Percentiles rank a stretch among this genome's conserved stretches.
These are phyloP conservation scores for Asclepias syriaca DNA, from an alignment of 257 asterid genomes.

Conservation along the genomic window DNA sequence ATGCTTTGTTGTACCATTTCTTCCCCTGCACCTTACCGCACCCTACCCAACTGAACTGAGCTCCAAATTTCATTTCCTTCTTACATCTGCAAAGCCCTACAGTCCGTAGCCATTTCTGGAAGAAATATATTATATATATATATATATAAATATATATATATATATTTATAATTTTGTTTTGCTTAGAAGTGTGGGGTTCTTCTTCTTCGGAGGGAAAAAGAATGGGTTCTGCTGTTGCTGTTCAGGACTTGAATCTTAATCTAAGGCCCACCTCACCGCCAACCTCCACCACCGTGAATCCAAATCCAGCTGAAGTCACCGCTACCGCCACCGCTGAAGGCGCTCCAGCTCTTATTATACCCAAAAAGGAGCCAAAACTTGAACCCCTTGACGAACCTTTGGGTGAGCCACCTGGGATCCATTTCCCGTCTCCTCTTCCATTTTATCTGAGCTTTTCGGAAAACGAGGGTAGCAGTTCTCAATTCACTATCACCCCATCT, in stretches of 20 bases:
- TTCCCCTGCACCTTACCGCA: neutral
- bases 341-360: constrained; percentile 7
- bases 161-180: too few species aligned
- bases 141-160: too few species aligned
- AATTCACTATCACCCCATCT: constrained; percentile 7
- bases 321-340: neutral
- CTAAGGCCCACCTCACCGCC: constrained; percentile 19
- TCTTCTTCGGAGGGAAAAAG: neutral
- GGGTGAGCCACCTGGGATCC: constrained; percentile 11
- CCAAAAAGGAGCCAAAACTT: constrained; percentile 48
- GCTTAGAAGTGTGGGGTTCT: neutral
- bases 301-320: neutral
- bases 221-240: constrained; percentile 32
- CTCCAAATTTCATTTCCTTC: constrained; percentile 11
- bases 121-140: too few species aligned
- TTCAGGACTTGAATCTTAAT: constrained; percentile 41
- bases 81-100: constrained; percentile 7
- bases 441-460: neutral
- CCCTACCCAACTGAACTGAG: neutral
- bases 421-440: constrained; percentile 12
- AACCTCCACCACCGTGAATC: neutral
- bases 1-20: too few species aligned
- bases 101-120: constrained; percentile 2
- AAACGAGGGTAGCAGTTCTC: constrained; percentile 11
- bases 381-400: constrained; percentile 49